phyloP scores from a whole-genome alignment of 2,329 filamentous ascomycete genomes.

The Claviceps quebecensis region DNA sequence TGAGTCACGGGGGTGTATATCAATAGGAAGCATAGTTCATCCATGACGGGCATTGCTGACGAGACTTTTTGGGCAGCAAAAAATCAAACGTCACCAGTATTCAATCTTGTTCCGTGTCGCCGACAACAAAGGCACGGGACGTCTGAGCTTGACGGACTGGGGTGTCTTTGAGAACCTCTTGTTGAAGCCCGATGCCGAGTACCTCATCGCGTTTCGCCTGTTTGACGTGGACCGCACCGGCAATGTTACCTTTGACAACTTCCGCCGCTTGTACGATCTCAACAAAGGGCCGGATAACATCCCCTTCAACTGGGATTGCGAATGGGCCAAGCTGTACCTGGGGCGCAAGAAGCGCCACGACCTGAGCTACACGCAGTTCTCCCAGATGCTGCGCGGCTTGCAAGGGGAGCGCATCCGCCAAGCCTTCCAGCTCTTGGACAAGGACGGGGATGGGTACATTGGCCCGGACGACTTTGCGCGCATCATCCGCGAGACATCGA shows the following conservation, averaged over 20 bases:
- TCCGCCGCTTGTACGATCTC: constrained; percentile 70
- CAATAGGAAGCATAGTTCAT: neutral
- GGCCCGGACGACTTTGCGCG: constrained; percentile 90
- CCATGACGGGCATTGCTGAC: no score
- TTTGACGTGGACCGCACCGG: constrained; percentile 82
- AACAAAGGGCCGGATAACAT: constrained; percentile 79
- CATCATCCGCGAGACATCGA: constrained; percentile 85
- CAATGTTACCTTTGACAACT: constrained; percentile 76
- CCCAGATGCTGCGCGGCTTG: constrained; percentile 91
- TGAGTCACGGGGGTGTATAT: constrained; percentile 34
- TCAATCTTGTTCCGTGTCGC: constrained; percentile 84
- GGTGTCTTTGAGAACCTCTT: constrained; percentile 87
- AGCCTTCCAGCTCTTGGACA: constrained; percentile 85
- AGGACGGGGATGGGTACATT: constrained; percentile 86
- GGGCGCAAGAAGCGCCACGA: constrained; percentile 77
- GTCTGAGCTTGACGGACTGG: constrained; percentile 75
- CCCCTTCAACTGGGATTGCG: constrained; percentile 92
- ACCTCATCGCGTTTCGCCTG: constrained; percentile 94
- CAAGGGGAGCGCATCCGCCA: constrained; percentile 94
- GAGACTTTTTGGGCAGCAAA: constrained; percentile 49
- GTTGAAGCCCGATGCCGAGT: constrained; percentile 88
- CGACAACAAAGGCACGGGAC: constrained; percentile 61
- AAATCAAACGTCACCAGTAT: constrained; percentile 94
- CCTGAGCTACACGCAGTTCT: constrained; percentile 92
- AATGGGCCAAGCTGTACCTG: constrained; percentile 92